phyloP scores from a whole-genome alignment of 352 stramenopile species.

The Phytophthora meadii region DNA sequence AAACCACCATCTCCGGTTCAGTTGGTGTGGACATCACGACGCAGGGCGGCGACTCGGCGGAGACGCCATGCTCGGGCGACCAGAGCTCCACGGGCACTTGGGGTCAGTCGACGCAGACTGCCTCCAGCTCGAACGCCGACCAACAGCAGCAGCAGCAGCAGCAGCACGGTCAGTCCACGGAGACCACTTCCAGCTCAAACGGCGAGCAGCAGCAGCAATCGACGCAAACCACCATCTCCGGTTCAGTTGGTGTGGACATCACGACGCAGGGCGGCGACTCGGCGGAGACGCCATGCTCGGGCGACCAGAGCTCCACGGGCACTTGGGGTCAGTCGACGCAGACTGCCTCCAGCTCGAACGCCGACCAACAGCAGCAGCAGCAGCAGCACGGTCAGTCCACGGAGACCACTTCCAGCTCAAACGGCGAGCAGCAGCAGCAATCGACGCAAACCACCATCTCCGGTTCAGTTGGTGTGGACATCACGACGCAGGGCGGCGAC shows the following conservation, averaged over 20 bases:
- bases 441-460: conserved; percentile 9
- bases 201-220: conserved; percentile 11
- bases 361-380: too few relatives aligned
- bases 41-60: conserved; percentile 11
- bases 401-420: conserved; percentile 11
- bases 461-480: conserved; percentile 12
- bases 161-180: conserved; percentile 12
- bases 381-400: background rate
- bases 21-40: conserved; percentile 11
- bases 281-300: too few relatives aligned
- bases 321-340: conserved; percentile 4
- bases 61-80: conserved; percentile 28
- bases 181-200: conserved; percentile 10
- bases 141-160: conserved; percentile 19
- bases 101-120: conserved; percentile 18
- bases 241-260: conserved; percentile 14
- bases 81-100: conserved; percentile 20
- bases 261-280: conserved; percentile 13
- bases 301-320: conserved; percentile 18
- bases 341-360: conserved; percentile 1
- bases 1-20: conserved; percentile 8
- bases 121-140: conserved; percentile 2
- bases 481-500: conserved; percentile 7
- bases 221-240: conserved; percentile 5
- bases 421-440: conserved; percentile 6